Base-by-base conservation (phyloP, 257 asterid species). In the Verbena officinalis region DNA sequence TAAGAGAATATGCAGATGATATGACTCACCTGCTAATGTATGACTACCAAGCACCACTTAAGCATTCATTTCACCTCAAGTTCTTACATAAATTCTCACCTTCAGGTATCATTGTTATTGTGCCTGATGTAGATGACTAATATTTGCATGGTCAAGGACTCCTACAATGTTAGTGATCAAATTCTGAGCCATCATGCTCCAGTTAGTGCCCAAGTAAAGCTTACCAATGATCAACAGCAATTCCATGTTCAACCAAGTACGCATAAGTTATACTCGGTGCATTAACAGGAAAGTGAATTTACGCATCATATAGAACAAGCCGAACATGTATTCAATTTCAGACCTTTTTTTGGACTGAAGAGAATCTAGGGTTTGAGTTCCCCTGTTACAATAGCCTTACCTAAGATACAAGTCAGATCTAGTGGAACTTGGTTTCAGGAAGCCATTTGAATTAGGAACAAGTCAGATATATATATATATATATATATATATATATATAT, bases 11-110 rank as follows among this genome's bases (percentile, higher is more conserved):
- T 44, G 21, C n/a, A 44, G 51, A 44, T n/a, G 10, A 42, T n/a
- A 36, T n/a, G n/a, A 21, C 51, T 15, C 21, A 15, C n/a, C 51
- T 0, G 21, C n/a, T 44, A 2, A 15, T 44, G 21, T 13, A n/a
- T 16, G 51, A 44, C 15, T 44, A n/a, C 51, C 21, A 44, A 44
- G 51, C n/a, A 44, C 51, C 51, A 44, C 15, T 44, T n/a, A 44
- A n/a, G 51, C 51, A 44, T 44, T 44, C 22, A 44, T n/a, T 44
- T 44, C 51, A 44, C 51, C 51, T 15, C 51, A 39, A 69, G 40
- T 57, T 50, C 36, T 17, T 52, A 57, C 56, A 48, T 46, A 45
- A 15, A 62, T 46, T 71, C 50, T 63, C 36, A 23, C 15, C 27
- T 42, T 15, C 38, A 56, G 15, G 19, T 22, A 55, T 55, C 39